Percentiles rank a stretch among this genome's conserved stretches.
phyloP scores from a whole-genome alignment of 2,329 filamentous ascomycete species.

The Aureobasidium sp. region DNA sequence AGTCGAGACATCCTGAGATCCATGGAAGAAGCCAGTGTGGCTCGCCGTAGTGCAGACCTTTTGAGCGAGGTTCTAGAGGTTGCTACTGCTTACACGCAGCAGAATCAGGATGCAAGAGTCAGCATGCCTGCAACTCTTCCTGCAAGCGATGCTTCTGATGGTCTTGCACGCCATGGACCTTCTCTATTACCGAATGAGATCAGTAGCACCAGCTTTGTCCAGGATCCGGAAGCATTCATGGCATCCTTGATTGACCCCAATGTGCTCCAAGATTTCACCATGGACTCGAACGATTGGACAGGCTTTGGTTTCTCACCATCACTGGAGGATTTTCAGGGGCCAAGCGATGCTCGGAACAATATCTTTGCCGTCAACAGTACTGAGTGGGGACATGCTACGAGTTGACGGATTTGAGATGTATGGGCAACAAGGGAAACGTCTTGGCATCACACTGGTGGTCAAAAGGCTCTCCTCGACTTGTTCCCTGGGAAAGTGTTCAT shows the following conservation, averaged over 20 bases:
- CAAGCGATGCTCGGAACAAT: neutral
- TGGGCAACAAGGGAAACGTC: neutral
- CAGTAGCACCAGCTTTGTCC: neutral
- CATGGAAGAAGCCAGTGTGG: conserved; percentile 28
- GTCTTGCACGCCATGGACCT: neutral
- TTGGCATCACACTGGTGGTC: neutral
- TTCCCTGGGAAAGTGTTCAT: neutral
- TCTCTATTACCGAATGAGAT: neutral
- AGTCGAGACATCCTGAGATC: conserved; percentile 28
- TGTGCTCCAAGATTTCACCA: conserved; percentile 10
- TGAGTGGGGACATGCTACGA: neutral
- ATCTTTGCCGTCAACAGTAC: neutral
- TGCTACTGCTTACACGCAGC: conserved; percentile 14
- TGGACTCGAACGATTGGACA: neutral
- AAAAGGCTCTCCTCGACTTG: neutral
- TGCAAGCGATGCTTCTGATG: neutral
- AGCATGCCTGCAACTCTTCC: too few species aligned
- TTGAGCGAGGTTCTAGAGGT: conserved; percentile 27
- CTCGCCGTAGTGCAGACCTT: conserved; percentile 28
- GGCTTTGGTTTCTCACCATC: neutral
- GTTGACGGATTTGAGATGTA: neutral
- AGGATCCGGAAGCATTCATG: conserved; percentile 5
- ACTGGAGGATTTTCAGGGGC: neutral
- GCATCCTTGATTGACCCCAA: conserved; percentile 11
- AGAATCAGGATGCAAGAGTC: neutral